These are phyloP conservation scores for Cenococcum geophilum DNA, from an alignment of 495 filamentous ascomycete species.

Conservation along the genomic window DNA sequence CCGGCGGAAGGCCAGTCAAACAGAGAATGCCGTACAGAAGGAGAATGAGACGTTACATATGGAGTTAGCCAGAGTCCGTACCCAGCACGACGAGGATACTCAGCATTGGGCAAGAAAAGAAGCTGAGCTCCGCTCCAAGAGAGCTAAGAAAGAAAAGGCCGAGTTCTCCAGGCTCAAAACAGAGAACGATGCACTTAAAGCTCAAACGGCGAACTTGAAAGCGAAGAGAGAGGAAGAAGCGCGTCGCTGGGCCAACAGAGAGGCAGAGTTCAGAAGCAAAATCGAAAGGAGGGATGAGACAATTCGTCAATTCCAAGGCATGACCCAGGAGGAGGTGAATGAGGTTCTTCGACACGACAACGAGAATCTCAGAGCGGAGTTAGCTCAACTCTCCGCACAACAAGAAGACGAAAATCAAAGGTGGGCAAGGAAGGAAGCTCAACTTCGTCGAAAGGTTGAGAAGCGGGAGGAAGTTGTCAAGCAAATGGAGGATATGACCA, in stretches of 20 bases:
- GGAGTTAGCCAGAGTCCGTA: conserved; percentile 23
- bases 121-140: conserved; percentile 16
- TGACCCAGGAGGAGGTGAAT: conserved; percentile 26
- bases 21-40: conserved; percentile 20
- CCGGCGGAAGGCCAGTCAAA: conserved; percentile 15
- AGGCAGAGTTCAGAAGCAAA: conserved; percentile 16
- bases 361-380: conserved; percentile 26
- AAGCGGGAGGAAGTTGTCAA: conserved; percentile 22
- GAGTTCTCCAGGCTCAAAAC: conserved; percentile 23
- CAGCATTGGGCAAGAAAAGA: conserved; percentile 24
- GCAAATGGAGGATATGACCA: conserved; percentile 27
- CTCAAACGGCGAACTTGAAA: conserved; percentile 16
- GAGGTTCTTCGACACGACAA: conserved; percentile 27
- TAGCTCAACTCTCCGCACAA: conserved; percentile 25
- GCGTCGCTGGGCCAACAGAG: conserved; percentile 16
- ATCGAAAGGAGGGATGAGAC: conserved; percentile 29
- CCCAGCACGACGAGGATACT: conserved; percentile 27
- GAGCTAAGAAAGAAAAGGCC: conserved; percentile 21
- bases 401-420: conserved; percentile 26
- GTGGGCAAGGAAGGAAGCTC: conserved; percentile 26
- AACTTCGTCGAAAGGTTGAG: conserved; percentile 26
- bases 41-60: conserved; percentile 24
- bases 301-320: conserved; percentile 27
- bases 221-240: conserved; percentile 45
- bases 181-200: conserved; percentile 21